Base-by-base conservation (phyloP, 2,329 filamentous ascomycete species). In the Didymella sp. region DNA sequence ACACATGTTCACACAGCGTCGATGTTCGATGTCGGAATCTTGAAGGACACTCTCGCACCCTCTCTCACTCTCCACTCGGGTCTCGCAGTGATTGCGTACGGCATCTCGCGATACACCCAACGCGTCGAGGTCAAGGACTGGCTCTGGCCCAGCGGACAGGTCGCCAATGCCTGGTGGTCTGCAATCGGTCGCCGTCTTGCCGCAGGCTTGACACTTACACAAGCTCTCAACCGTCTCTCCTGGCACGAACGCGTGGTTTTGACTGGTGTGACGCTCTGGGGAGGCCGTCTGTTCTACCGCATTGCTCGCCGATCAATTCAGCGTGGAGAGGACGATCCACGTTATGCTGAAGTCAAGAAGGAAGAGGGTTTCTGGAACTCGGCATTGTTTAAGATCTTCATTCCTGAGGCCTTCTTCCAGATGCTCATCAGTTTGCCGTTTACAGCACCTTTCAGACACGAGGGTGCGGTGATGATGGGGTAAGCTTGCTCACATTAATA, bases 81-180 rank as follows among this genome's bases (percentile, higher is more conserved):
- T 4, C 77, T 86, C 12, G 79, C 82, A 9, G 63, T 82, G 27
- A 77, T 82, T 28, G 79, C 84, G 0, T 87, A 84, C 64, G 78
- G 78, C 8, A 75, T 80, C 27, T 81, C 81, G 1, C 77, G 83
- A 22, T 78, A 81, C 46, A 84, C 82, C 7, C 72, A 85, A 63
- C 78, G 80, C n/a, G 79, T 83, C 9, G 85, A 87, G 53, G 76
- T 80, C n/a, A 88, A 87, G 64, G 85, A 88, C 68, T 84, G 81
- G 77, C 72, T 85, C 6, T 87, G 84, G 84, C 82, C 84, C 1
- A 73, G 78, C 4, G 82, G 77, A 2, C 82, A 82, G 63, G 80
- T 87, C 9, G 70, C 78, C 54, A 87, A 85, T 66, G 84, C 83
- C 6, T 87, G 85, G 85, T 87, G 84, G 82, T 82, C 79, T 51